Base-by-base conservation (phyloP, 345 rosid genomes). In the Acer campestre region DNA sequence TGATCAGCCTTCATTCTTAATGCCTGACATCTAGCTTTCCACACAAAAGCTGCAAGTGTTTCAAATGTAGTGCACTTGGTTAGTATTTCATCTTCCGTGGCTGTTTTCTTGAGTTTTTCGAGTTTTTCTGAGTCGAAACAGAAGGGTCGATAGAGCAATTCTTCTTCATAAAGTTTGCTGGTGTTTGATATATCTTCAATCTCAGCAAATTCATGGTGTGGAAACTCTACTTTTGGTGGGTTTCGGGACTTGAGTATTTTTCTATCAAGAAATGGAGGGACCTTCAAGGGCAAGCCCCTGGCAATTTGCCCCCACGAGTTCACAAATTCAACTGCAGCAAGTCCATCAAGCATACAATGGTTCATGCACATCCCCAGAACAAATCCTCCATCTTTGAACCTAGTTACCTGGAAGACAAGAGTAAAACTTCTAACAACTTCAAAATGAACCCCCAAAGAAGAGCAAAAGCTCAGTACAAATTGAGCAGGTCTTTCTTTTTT, bases 301-400 rank as follows among this genome's bases (percentile, higher is more conserved):
- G 99, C 85, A 14, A 86, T 90, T 78, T 91, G 91, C 17, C 90
- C 95, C 97, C 99, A 93, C 18, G 94, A 91, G 78, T 92, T 92
- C 68, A 95, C 83, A 70, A 95, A 95, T 71, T 93, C 92, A 98
- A 93, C 92, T 7, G 97, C 97, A 38, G 75, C 92, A 7, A 92
- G 84, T 29, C 98, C 99, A 79, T 95, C 99, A 56, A 85, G 85
- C 94, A 91, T 90, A 8, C 94, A 90, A 63, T 95, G 99, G 84
- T 90, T 95, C 96, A 90, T 79, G 70, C 90, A 82, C 49, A 92
- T 78, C 55, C 98, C 99, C 9, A 95, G 79, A 40, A 86, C 84
- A 82, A 93, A 90, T 23, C 90, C 98, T 77, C 99, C 98, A 64
- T 91, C 92, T 67, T 89, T 87, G 91, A 93, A 91, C 73, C 84